Evolutionary conservation across 1,284 basidiomycete genomes (phyloP).

Genomic region (Ustilago tritici): DNA sequence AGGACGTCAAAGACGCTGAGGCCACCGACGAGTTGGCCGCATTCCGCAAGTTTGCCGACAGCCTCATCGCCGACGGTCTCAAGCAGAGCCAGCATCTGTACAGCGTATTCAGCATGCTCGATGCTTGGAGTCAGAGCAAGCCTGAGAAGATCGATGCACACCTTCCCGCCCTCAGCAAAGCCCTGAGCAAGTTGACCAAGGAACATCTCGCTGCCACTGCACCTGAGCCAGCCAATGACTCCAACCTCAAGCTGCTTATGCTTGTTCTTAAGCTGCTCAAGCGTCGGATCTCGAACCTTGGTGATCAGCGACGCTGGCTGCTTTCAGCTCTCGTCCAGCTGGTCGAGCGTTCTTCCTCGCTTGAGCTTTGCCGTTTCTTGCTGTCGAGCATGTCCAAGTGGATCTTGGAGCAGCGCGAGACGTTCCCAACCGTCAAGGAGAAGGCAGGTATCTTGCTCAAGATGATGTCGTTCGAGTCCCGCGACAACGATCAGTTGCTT

Average conservation of each 20-base stretch:
- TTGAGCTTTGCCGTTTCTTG: conserved; percentile 83
- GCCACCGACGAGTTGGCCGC: conserved; percentile 75
- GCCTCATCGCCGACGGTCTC: conserved; percentile 83
- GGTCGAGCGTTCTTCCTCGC: conserved; percentile 91
- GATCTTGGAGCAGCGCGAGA: conserved; percentile 76
- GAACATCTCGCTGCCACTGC: conserved; percentile 80
- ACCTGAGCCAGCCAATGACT: conserved; percentile 51
- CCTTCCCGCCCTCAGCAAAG: conserved; percentile 81
- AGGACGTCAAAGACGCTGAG: conserved; percentile 35
- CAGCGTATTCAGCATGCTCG: conserved; percentile 86
- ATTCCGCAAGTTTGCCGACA: conserved; percentile 83
- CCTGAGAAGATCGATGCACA: conserved; percentile 87
- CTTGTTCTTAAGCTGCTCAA: conserved; percentile 73
- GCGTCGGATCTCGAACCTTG: conserved; percentile 72
- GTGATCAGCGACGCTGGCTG: conserved; percentile 76
- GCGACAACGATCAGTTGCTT: conserved; percentile 80
- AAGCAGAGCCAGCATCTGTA: conserved; percentile 79
- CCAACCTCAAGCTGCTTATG: conserved; percentile 72
- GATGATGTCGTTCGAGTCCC: conserved; percentile 86
- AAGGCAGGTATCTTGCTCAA: conserved; percentile 90
- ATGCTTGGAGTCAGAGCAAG: conserved; percentile 85
- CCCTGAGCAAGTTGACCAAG: conserved; percentile 86
- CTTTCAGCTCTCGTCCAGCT: conserved; percentile 81
- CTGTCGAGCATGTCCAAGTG: conserved; percentile 89
- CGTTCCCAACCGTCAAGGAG: conserved; percentile 88